A percentile compares a stretch with the other conserved stretches of the same genome.
Evolutionary conservation across 1,139 yeast genomes (phyloP).

Genomic region (Yueomyces sp.): DNA sequence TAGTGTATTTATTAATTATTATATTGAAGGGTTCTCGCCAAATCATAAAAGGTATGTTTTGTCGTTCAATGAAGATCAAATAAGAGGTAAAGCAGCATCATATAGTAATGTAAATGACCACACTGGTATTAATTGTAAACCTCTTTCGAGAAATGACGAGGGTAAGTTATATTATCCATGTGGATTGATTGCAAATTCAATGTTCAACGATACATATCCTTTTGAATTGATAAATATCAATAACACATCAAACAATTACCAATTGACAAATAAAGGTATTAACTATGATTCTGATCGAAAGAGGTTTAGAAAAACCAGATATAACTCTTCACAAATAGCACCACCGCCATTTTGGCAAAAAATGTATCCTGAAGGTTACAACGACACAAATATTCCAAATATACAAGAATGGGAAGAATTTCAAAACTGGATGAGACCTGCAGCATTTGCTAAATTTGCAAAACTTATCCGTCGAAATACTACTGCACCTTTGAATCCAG

Average conservation of each 20-base stretch:
- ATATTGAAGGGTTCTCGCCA: conserved; percentile 61
- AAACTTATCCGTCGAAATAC: conserved; percentile 77
- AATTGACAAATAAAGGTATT: conserved; percentile 56
- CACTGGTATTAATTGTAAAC: conserved; percentile 55
- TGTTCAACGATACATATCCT: conserved; percentile 75
- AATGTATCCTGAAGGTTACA: conserved; percentile 81
- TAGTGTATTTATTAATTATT: conserved; percentile 56
- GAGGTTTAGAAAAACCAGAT: conserved; percentile 69
- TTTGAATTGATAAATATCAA: conserved; percentile 17
- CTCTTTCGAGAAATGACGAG: conserved; percentile 39
- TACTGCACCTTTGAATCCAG: conserved; percentile 42
- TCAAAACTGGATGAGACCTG: conserved; percentile 97
- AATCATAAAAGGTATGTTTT: conserved; percentile 69
- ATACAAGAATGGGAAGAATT: conserved; percentile 65
- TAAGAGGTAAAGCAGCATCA: conserved; percentile 48
- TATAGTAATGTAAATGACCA: conserved; percentile 25
- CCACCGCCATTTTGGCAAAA: conserved; percentile 96
- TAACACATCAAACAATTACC: conserved; percentile 40
- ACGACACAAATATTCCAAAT: conserved; percentile 73
- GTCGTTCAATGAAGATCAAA: conserved; percentile 53
- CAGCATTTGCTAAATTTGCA: conserved; percentile 78
- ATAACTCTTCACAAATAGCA: conserved; percentile 57
- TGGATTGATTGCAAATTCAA: conserved; percentile 87
- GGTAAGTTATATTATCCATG: conserved; percentile 75
- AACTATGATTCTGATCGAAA: conserved; percentile 79